Base-by-base conservation (phyloP, 1,284 basidiomycete genomes). In the Neotropicomus parvogracilis region DNA sequence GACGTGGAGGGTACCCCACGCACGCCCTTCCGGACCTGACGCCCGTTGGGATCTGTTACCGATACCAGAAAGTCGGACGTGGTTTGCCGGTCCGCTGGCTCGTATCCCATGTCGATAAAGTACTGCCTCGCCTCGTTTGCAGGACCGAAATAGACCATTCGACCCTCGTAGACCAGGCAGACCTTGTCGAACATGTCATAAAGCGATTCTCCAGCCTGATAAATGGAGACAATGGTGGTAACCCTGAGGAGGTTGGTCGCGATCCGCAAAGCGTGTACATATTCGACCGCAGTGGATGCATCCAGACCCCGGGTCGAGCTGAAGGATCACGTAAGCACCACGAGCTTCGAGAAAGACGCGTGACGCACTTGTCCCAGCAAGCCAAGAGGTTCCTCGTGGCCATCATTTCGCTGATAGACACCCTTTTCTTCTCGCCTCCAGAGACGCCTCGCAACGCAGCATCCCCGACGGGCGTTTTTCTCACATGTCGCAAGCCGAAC, bases 351-450 rank as follows among this genome's bases (percentile, higher is more conserved):
- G 20, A 28, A 39, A n/a, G 9, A 12, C 0, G 4, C 2, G 4
- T 1, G 3, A 45, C 44, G 17, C 28, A 59, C 71, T 80, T 81
- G 67, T 84, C 82, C 80, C 80, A 83, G 11, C 68, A 69, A 16
- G 70, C 65, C 13, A 83, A 63, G 16, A 69, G 64, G 40, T 69
- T 74, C 40, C 73, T 65, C 13, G 67, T 71, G 0, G 72, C 69
- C 54, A 81, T 57, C 24, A 70, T 70, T 57, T 83, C 77, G 10
- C 75, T 74, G 55, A 81, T 82, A 2, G 80, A 83, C 6, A 88
- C 85, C 41, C 87, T 76, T 59, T 85, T 85, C 58, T 80, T 80
- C 68, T 91, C 85, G 12, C 92, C 91, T 16, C 90, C 91, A 21
- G 82, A 85, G 1, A 93, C 80, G 41, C 91, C 91, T 6, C 88